Evolutionary conservation across 75 land plant genomes (phyloP), one percentile per base, ranked within the genome.

Genomic region (Chamaecyparis obtusa): DNA sequence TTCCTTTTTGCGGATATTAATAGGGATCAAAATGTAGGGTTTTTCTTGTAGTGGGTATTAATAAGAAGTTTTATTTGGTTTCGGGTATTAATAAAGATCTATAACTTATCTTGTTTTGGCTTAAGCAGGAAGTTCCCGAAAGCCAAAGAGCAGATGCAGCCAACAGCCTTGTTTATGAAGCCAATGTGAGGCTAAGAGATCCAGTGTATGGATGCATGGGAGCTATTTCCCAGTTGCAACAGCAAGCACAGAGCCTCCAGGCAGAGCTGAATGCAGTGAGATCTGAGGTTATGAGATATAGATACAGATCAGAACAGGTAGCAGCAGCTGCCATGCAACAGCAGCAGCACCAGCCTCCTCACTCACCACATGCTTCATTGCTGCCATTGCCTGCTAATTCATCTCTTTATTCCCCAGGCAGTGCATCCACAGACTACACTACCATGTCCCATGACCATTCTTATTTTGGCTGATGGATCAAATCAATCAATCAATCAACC

Each of bases 141-240:
- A 89, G 75, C 75, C 95, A 90, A 85, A 86, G 95, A 60, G 95
- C 93, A 3, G 95, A 94, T 67, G 90, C 95, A 15, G 95, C 95
- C 39, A 94, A 92, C 67, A 94, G 95, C 84, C 87, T 94, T 32
- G 95, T 94, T 71, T 94, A 94, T 57, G 95, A 94, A 88, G 95
- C 95, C 5, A 94, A 94, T 83, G 93, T 94, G 48, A 88, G 95
- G 82, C 89, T 94, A 48, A 83, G 95, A 74, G 95, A 94, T 86
- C 95, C 95, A 3, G 95, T 94, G 35, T 93, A 94, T 86, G 95
- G 95, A 2, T 94, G 95, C 86, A 90, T 93, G 94, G 95, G 95
- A 36, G 92, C 94, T 35, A 94, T 94, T 30, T 94, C 95, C 37
- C 90, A 94, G 33, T 79, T 94, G 36, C 95, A 94, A 85, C 95